These are phyloP conservation scores for Anthracocystis setariae DNA, from an alignment of 1,284 basidiomycete species.

Conservation along the genomic window DNA sequence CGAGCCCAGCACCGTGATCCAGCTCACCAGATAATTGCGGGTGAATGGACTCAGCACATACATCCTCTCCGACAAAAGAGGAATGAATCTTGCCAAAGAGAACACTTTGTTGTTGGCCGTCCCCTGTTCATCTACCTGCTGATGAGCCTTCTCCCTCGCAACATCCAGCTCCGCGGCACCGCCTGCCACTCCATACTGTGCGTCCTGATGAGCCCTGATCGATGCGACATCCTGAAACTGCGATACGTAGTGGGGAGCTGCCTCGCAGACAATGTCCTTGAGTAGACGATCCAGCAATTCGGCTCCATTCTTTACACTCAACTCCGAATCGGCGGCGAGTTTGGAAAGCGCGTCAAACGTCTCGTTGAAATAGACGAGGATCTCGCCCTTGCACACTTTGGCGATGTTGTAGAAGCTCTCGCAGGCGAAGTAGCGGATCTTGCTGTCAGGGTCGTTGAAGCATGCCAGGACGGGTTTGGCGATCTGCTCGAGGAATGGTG, in stretches of 20 bases:
- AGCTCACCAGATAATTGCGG: conserved; percentile 92
- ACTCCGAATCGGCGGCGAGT: conserved; percentile 94
- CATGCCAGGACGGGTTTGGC: conserved; percentile 89
- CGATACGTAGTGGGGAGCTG: conserved; percentile 92
- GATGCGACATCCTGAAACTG: conserved; percentile 76
- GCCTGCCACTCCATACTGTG: conserved; percentile 41
- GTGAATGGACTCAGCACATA: conserved; percentile 96
- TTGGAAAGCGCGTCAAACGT: conserved; percentile 97
- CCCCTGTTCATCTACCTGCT: conserved; percentile 31
- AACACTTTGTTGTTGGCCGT: conserved; percentile 73
- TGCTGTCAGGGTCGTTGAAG: conserved; percentile 92
- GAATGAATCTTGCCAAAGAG: conserved; percentile 92
- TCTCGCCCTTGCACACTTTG: conserved; percentile 97
- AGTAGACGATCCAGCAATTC: conserved; percentile 96
- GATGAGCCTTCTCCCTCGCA: conserved; percentile 62
- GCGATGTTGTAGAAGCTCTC: conserved; percentile 96
- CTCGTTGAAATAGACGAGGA: conserved; percentile 96
- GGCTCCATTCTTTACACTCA: conserved; percentile 97
- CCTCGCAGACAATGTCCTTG: conserved; percentile 97
- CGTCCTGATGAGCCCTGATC: conserved; percentile 73
- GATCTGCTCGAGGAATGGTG: conserved; percentile 92
- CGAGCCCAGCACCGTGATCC: conserved; percentile 95
- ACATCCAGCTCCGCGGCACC: conserved; percentile 62
- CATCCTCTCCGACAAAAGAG: conserved; percentile 89
- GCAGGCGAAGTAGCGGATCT: conserved; percentile 95